Base-by-base conservation (phyloP, 176 grass and related monocot genomes). In the Eremochloa ophiuroides region DNA sequence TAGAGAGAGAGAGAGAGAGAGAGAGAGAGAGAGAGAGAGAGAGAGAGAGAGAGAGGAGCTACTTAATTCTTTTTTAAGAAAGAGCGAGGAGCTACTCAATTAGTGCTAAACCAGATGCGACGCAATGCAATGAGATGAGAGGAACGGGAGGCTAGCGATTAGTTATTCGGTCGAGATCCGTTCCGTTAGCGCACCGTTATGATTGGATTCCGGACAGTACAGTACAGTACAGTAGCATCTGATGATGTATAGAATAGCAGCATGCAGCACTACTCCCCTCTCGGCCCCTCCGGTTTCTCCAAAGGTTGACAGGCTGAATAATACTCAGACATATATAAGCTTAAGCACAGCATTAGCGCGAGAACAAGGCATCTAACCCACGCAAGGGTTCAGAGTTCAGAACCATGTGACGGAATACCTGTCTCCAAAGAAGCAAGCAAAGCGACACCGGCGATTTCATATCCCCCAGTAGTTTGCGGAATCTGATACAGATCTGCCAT, bases 401-500 rank as follows among this genome's bases (percentile, higher is more conserved):
- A 61, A 75, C 76, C 81, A 90, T 79, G 88, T 74, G 74, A 86
- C 41, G 48, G 79, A 83, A 83, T 83, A 82, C 58, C 12, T 86
- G 88, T 83, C 88, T 90, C 88, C 88, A 83, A 86, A 86, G 83
- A 67, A 79, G 74, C 84, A 83, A 83, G 80, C 88, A 90, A 62
- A 83, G 83, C 73, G 79, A 83, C 88, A 90, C 30, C 26, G 59
- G 75, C 67, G 74, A 73, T 90, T 83, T 79, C 82, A 78, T 58
- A 58, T 58, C 79, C 61, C 77, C 44, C 47, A 41, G 79, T 86
- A 90, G 23, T 86, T 83, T 62, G 79, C 79, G n/a, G 74, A 79
- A 51, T 63, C 69, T 83, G 88, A 86, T 90, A 90, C 83, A 82
- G 83, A 86, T 86, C 74, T 16, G 66, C n/a, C 83, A 66, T 77